These are phyloP conservation scores for Marasmius fiardii DNA, from an alignment of 1,284 basidiomycete genomes.

Conservation along the genomic window DNA sequence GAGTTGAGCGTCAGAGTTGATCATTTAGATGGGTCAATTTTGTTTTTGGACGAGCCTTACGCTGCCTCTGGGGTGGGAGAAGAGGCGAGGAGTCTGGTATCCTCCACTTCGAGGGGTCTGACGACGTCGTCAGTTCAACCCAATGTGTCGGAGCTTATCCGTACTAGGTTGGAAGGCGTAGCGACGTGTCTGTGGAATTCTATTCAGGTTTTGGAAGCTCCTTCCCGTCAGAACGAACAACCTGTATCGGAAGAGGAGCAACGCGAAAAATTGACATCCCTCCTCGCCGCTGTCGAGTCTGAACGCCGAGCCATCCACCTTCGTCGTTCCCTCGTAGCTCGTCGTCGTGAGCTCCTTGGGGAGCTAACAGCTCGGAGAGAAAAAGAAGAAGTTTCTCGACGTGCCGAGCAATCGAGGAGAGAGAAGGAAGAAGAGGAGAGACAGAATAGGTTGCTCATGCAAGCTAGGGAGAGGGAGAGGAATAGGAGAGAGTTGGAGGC, in stretches of 20 bases:
- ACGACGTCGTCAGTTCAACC: constrained; percentile 48
- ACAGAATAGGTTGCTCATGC: constrained; percentile 27
- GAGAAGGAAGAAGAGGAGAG: constrained; percentile 72
- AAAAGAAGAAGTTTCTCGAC: constrained; percentile 84
- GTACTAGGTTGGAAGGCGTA: constrained; percentile 74
- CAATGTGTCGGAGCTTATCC: constrained; percentile 65
- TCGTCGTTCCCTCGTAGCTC: constrained; percentile 80
- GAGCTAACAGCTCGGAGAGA: constrained; percentile 87
- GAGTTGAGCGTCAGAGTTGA: constrained; percentile 90
- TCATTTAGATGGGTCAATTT: constrained; percentile 84
- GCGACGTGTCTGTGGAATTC: constrained; percentile 75
- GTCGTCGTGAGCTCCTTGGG: constrained; percentile 84
- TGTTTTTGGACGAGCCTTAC: constrained; percentile 82
- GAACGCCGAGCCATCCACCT: constrained; percentile 79
- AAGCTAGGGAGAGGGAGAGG: constrained; percentile 73
- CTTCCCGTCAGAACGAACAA: neutral
- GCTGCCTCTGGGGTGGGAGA: constrained; percentile 44
- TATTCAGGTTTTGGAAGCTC: constrained; percentile 45
- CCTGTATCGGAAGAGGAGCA: constrained; percentile 44
- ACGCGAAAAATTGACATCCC: constrained; percentile 46
- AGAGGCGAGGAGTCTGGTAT: no score
- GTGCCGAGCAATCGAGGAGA: constrained; percentile 68
- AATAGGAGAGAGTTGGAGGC: constrained; percentile 81
- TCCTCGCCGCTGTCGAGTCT: constrained; percentile 58
- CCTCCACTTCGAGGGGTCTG: neutral